Evolutionary conservation across 2,329 filamentous ascomycete species (phyloP).

Genomic region (Epicoccum nigrum): DNA sequence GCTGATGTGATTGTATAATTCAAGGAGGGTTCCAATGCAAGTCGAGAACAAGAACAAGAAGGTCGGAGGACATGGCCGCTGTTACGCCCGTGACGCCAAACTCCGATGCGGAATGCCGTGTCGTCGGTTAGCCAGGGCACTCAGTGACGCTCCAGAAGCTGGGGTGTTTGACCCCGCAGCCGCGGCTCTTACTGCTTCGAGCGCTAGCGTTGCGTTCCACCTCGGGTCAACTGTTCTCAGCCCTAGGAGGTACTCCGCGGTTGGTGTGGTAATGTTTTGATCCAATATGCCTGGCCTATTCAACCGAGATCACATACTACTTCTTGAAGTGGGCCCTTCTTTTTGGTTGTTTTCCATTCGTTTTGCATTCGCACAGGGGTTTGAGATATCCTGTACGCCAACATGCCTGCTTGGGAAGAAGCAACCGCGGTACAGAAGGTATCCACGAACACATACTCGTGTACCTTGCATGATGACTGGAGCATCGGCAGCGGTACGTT

Average conservation of each 20-base stretch:
- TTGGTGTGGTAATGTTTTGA: not conserved
- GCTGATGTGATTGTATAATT: slow-evolving; percentile 2
- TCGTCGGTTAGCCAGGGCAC: slow-evolving; percentile 19
- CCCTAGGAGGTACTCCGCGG: not conserved
- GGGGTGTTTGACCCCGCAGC: slow-evolving; percentile 24
- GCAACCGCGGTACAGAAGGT: slow-evolving; percentile 57
- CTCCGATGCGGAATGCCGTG: slow-evolving; percentile 21
- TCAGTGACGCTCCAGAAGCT: slow-evolving; percentile 21
- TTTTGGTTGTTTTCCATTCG: not conserved
- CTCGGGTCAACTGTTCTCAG: slow-evolving; percentile 25
- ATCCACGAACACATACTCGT: slow-evolving; percentile 64
- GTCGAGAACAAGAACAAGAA: slow-evolving; percentile 8
- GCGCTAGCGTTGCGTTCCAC: slow-evolving; percentile 20
- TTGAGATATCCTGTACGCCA: slow-evolving; percentile 2
- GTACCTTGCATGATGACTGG: slow-evolving; percentile 64
- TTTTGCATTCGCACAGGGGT: not conserved
- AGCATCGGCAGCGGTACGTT: slow-evolving; percentile 66
- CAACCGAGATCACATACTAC: not conserved
- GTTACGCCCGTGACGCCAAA: slow-evolving; percentile 15
- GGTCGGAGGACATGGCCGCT: slow-evolving; percentile 14
- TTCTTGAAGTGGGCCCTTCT: not conserved
- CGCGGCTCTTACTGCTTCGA: slow-evolving; percentile 29
- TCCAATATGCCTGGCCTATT: not conserved
- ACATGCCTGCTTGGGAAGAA: slow-evolving; percentile 52
- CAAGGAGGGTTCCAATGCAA: slow-evolving; percentile 9